Evolutionary conservation across 129 eudicot genomes (phyloP).

Genomic region (Flaveria trinervia): DNA sequence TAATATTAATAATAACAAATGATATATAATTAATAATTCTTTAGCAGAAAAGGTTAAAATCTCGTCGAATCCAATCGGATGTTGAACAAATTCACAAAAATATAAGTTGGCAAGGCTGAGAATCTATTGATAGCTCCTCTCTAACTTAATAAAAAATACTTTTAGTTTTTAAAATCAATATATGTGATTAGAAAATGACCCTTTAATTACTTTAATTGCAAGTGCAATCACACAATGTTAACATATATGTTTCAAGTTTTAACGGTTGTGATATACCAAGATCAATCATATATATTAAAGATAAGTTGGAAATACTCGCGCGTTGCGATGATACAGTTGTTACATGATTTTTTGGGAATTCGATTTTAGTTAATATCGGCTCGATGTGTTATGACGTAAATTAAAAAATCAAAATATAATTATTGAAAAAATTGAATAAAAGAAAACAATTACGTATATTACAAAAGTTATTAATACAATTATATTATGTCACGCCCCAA

Average conservation of each 20-base stretch:
- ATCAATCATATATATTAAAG: too few relatives aligned
- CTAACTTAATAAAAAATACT: conserved; percentile 4
- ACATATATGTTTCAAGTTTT: not conserved
- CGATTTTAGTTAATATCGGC: too few relatives aligned
- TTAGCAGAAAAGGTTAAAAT: conserved; percentile 7
- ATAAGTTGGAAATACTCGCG: too few relatives aligned
- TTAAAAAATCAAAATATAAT: too few relatives aligned
- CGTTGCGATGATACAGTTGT: too few relatives aligned
- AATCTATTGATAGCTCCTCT: conserved; percentile 22
- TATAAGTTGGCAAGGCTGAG: conserved; percentile 26
- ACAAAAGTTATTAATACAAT: too few relatives aligned
- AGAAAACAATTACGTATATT: too few relatives aligned
- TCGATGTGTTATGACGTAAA: too few relatives aligned
- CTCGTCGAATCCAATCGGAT: conserved; percentile 27
- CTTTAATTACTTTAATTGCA: conserved; percentile 22
- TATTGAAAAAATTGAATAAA: too few relatives aligned
- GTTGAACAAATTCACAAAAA: conserved; percentile 12
- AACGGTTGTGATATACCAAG: not conserved
- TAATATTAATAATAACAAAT: too few relatives aligned
- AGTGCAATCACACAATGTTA: not conserved
- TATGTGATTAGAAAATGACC: conserved; percentile 27
- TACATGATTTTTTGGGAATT: too few relatives aligned
- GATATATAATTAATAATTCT: not conserved
- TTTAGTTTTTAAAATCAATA: not conserved
- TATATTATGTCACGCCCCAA: too few relatives aligned